Conservation (phyloP, 495 filamentous ascomycete genomes). For the Neurospora terricola region DNA sequence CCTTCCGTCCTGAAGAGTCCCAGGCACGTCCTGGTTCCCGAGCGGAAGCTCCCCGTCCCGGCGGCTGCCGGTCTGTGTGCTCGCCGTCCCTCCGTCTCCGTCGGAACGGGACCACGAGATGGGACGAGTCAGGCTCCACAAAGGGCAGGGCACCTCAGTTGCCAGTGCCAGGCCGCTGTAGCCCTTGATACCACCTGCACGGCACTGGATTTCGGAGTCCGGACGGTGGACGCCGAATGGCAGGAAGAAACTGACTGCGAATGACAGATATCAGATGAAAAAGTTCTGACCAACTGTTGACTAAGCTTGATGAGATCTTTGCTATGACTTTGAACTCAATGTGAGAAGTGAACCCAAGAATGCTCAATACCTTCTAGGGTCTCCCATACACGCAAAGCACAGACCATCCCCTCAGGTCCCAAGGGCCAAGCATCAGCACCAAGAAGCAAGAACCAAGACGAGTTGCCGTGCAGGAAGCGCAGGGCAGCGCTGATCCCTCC, state of each 20-base stretch:
- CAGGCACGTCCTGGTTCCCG: background rate
- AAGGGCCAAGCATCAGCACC: background rate
- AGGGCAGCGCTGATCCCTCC: constrained; percentile 18
- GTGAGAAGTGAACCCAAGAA: background rate
- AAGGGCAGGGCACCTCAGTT: background rate
- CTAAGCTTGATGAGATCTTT: background rate
- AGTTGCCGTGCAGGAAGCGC: constrained; percentile 9
- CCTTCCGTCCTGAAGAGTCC: background rate
- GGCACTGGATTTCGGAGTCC: background rate
- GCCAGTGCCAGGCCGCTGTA: background rate
- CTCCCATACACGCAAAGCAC: background rate
- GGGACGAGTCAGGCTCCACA: background rate
- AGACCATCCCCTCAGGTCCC: background rate
- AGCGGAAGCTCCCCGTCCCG: background rate
- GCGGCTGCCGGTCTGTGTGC: background rate
- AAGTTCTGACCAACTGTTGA: background rate
- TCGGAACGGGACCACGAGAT: background rate
- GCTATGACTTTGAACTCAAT: too few relatives aligned
- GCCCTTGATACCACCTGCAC: background rate
- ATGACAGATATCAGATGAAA: background rate
- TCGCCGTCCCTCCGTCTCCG: background rate
- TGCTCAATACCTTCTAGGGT: background rate
- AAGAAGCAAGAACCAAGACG: background rate
- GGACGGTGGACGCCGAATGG: background rate
- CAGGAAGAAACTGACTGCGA: background rate